Conservation (phyloP, 371 early-diverging fungal genomes). For the Mucor mucedo region DNA sequence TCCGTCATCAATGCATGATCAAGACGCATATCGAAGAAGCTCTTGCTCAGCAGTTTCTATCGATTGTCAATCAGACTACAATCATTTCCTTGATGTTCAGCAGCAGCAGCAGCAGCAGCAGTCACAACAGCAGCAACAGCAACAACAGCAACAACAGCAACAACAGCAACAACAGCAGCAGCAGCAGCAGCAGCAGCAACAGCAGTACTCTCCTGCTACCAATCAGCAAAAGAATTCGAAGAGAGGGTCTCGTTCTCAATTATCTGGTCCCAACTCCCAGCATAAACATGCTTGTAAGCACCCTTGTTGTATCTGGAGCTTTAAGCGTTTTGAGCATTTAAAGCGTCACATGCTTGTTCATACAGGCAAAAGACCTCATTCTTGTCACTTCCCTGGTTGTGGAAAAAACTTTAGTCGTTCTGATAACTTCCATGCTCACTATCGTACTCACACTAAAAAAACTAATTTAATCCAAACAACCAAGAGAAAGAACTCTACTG, state of each 20-base stretch:
- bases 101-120: background rate
- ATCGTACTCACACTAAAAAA: constrained; percentile 59
- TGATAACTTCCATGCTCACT: constrained; percentile 73
- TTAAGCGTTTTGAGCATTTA: constrained; percentile 40
- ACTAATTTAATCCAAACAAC: constrained; percentile 4
- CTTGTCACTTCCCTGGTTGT: constrained; percentile 71
- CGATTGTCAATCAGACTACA: constrained; percentile 16
- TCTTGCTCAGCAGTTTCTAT: constrained; percentile 42
- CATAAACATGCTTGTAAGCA: constrained; percentile 43
- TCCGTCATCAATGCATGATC: constrained; percentile 29
- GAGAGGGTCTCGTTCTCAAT: constrained; percentile 29
- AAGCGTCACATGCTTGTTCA: constrained; percentile 52
- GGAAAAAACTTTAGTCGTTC: constrained; percentile 77
- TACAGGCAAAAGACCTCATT: constrained; percentile 68
- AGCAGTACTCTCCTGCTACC: no score
- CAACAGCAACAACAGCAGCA: constrained; percentile 4
- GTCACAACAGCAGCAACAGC: constrained; percentile 5
- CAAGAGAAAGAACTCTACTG: background rate
- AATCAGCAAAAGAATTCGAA: constrained; percentile 6
- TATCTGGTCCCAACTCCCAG: constrained; percentile 34
- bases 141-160: constrained; percentile 5
- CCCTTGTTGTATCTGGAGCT: constrained; percentile 49
- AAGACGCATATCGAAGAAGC: constrained; percentile 40
- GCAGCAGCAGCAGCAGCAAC: constrained; percentile 5
- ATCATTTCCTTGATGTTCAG: constrained; percentile 1